phyloP scores from a whole-genome alignment of 441 rosid species.

The Geranium incanum region DNA sequence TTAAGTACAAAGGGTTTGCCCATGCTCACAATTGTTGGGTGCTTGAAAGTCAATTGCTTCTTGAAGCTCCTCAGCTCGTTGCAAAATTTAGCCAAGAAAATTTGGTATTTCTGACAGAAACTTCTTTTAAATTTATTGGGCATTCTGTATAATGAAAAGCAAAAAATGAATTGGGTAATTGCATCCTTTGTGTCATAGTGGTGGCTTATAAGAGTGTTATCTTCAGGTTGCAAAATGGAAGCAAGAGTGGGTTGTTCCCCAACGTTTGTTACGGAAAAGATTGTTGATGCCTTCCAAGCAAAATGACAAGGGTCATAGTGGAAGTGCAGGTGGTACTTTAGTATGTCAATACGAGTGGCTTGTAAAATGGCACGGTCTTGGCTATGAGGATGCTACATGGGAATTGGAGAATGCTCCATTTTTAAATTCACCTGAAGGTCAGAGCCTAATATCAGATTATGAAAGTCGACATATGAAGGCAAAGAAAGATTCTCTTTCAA shows the following conservation, averaged over 20 bases:
- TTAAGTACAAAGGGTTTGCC: constrained; percentile 46
- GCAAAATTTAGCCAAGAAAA: constrained; percentile 35
- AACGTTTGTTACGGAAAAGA: constrained; percentile 40
- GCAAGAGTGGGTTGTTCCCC: constrained; percentile 46
- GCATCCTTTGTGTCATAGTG: constrained; percentile 7
- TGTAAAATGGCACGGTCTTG: constrained; percentile 60
- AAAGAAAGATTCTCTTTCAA: constrained; percentile 20
- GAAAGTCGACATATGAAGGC: constrained; percentile 35
- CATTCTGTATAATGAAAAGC: background rate
- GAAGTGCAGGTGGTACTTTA: constrained; percentile 9
- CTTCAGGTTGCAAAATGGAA: constrained; percentile 39
- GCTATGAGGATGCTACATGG: constrained; percentile 56
- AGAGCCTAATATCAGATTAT: constrained; percentile 38
- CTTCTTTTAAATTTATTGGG: background rate
- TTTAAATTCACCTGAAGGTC: constrained; percentile 31
- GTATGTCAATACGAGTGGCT: constrained; percentile 45
- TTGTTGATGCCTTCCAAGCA: constrained; percentile 22
- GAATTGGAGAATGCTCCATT: constrained; percentile 45
- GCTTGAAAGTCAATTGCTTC: constrained; percentile 33
- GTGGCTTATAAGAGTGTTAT: constrained; percentile 8
- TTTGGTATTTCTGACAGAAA: constrained; percentile 31
- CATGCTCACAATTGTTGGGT: constrained; percentile 50
- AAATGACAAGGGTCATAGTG: constrained; percentile 17
- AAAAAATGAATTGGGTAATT: background rate
- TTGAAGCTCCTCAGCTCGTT: constrained; percentile 41